These are phyloP conservation scores for Phytopythium litorale DNA, from an alignment of 352 stramenopile genomes.

Conservation along the genomic window DNA sequence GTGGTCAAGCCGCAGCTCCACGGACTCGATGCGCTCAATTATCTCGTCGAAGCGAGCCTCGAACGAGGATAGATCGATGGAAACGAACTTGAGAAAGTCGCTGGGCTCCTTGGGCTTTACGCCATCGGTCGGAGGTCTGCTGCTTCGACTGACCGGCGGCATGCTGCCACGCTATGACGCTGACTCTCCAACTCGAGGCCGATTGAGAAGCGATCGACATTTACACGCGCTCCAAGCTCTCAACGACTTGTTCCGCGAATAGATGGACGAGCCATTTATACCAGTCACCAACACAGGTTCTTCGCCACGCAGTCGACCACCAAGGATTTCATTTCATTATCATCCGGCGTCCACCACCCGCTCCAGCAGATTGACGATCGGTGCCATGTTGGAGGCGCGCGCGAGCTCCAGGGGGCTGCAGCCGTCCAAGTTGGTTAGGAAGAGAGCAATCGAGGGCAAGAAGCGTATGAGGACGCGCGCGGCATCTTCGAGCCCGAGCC, in stretches of 20 bases:
- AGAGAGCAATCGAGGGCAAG: constrained; percentile 43
- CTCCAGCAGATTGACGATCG: constrained; percentile 24
- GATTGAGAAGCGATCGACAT: background rate
- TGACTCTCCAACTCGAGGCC: background rate
- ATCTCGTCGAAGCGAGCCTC: constrained; percentile 49
- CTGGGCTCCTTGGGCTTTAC: constrained; percentile 17
- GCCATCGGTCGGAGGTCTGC: background rate
- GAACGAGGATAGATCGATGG: constrained; percentile 42
- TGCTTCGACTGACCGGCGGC: background rate
- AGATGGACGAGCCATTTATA: background rate
- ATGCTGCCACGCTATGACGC: background rate
- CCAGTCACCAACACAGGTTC: background rate
- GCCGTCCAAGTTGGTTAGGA: constrained; percentile 47
- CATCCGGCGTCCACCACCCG: constrained; percentile 7
- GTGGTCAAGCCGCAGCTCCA: constrained; percentile 26
- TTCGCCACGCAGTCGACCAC: background rate
- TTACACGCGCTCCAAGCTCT: background rate
- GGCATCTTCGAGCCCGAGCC: constrained; percentile 28
- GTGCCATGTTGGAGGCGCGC: constrained; percentile 18
- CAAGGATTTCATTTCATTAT: background rate
- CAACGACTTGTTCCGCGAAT: background rate
- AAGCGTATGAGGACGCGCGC: constrained; percentile 30
- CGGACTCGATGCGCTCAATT: constrained; percentile 35
- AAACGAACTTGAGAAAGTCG: constrained; percentile 41
- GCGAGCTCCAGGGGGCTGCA: constrained; percentile 42